A percentile compares a stretch with the other conserved stretches of the same genome.
Conservation (phyloP, 2,329 filamentous ascomycete species). For the Hypomyces rosellus region DNA sequence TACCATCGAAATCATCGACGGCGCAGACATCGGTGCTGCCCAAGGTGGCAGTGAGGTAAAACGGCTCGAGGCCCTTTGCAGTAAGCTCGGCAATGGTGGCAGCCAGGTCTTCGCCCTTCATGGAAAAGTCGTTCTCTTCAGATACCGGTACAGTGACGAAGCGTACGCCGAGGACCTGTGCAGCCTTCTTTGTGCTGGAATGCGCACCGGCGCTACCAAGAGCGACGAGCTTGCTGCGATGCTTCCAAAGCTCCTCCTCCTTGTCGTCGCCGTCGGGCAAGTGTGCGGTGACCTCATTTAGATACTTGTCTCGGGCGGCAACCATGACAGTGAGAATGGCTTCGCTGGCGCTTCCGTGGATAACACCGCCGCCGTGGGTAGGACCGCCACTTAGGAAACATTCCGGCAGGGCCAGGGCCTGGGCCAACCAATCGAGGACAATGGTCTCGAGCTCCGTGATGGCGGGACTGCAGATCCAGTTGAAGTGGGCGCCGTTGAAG, state of each 20-base stretch:
- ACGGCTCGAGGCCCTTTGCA: slow-evolving; percentile 68
- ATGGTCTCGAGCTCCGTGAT: slow-evolving; percentile 92
- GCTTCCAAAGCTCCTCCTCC: slow-evolving; percentile 60
- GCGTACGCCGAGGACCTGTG: slow-evolving; percentile 77
- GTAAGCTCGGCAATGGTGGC: slow-evolving; percentile 58
- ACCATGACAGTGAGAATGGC: slow-evolving; percentile 82
- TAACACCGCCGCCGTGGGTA: slow-evolving; percentile 78
- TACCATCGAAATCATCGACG: slow-evolving; percentile 70
- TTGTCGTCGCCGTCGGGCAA: slow-evolving; percentile 53
- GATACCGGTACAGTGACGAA: slow-evolving; percentile 63
- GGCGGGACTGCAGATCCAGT: slow-evolving; percentile 91
- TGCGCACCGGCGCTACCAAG: slow-evolving; percentile 75
- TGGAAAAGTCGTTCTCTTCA: slow-evolving; percentile 57
- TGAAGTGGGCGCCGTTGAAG: slow-evolving; percentile 88
- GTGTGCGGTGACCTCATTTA: slow-evolving; percentile 52
- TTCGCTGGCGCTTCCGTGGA: slow-evolving; percentile 86
- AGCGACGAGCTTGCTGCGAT: slow-evolving; percentile 57
- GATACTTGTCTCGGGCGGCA: slow-evolving; percentile 74
- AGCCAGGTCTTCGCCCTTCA: slow-evolving; percentile 60
- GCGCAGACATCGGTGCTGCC: slow-evolving; percentile 87
- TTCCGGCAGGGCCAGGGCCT: slow-evolving; percentile 64
- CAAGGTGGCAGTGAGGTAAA: slow-evolving; percentile 76
- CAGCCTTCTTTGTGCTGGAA: slow-evolving; percentile 79
- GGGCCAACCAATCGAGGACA: slow-evolving; percentile 85
- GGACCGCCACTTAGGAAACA: slow-evolving; percentile 67